Conservation (phyloP, 768 basidiomycete genomes). For the Clavulina sp. region DNA sequence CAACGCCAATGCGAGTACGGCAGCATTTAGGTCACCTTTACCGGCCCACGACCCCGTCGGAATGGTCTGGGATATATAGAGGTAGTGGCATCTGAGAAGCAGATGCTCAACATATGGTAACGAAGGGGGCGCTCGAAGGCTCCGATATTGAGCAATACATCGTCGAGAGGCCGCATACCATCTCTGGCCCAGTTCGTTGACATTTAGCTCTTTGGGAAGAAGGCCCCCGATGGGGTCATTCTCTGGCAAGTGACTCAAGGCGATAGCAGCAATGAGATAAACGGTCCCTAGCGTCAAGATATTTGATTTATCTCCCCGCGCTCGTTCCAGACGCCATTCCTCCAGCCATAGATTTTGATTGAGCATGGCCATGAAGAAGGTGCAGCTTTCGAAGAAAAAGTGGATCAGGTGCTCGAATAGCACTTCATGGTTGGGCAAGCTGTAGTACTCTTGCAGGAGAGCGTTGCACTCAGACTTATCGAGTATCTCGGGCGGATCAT, state of each 20-base stretch:
- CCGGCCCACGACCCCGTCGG: slow-evolving; percentile 70
- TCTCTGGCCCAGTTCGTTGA: background rate
- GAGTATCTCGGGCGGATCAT: background rate
- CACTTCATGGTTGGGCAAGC: background rate
- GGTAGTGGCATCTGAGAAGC: slow-evolving; percentile 52
- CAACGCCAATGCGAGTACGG: slow-evolving; percentile 66
- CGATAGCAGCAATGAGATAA: slow-evolving; percentile 57
- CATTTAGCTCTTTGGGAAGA: slow-evolving; percentile 1
- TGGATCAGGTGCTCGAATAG: too few relatives aligned
- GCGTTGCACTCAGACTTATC: background rate
- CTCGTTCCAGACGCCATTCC: slow-evolving; percentile 31
- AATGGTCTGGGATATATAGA: slow-evolving; percentile 54
- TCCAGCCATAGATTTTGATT: slow-evolving; percentile 41
- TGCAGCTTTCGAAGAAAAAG: slow-evolving; percentile 76
- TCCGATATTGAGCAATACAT: background rate
- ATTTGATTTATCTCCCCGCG: slow-evolving; percentile 39
- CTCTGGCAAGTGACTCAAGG: slow-evolving; percentile 52
- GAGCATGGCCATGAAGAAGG: slow-evolving; percentile 71
- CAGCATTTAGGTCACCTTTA: slow-evolving; percentile 52
- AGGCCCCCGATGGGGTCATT: slow-evolving; percentile 41
- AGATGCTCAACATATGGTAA: slow-evolving; percentile 63
- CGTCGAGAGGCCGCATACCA: background rate
- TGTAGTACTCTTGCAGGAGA: background rate
- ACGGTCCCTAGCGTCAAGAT: slow-evolving; percentile 53
- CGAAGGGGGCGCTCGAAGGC: background rate